Evolutionary conservation across 2,329 filamentous ascomycete species (phyloP), one percentile per base, ranked within the genome.

Genomic region (Pseudodiploospora longispora): DNA sequence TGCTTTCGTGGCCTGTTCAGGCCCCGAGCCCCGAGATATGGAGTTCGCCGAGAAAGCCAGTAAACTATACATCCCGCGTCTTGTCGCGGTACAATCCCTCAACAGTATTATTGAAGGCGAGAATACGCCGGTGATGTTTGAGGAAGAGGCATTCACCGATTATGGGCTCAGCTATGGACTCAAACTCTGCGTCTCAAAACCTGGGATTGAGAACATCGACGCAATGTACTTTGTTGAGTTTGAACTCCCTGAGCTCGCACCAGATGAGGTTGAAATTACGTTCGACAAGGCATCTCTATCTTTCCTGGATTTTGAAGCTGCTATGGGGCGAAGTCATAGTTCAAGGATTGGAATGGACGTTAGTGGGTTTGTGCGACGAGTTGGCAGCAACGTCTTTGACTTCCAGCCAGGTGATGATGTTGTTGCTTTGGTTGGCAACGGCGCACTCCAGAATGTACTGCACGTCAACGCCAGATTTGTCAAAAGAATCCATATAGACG

Each of bases 81-180:
- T 77, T 2, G 52, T 59, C 36, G 65, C 68, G 0, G 47, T 74
- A 1, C 32, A 46, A 2, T 31, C 49, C 1, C 51, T 77, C 29
- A 77, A 76, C 48, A 53, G 53, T 5, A 46, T 70, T n/a, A 65
- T 77, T 2, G 72, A 75, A 49, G 53, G 58, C 32, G 50, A 53
- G 1, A 36, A 42, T 10, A 39, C 39, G 5, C 40, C 44, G 1
- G 40, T 48, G 1, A 40, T 43, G 8, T n/a, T 50, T 6, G 34
- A 42, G 4, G 38, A 52, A 29, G 46, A 45, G 4, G 34, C 44
- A 0, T 65, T 67, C 31, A 40, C 34, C 7, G 27, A n/a, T 2
- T 10, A 37, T 10, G 27, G 36, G 6, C 35, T 45, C 3, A 42
- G 35, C 5, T 38, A 36, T 1, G 45, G 49, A 3, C 44, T 59